These are phyloP conservation scores for Talaromyces amestolkiae DNA, from an alignment of 2,329 filamentous ascomycete species.

Conservation along the genomic window DNA sequence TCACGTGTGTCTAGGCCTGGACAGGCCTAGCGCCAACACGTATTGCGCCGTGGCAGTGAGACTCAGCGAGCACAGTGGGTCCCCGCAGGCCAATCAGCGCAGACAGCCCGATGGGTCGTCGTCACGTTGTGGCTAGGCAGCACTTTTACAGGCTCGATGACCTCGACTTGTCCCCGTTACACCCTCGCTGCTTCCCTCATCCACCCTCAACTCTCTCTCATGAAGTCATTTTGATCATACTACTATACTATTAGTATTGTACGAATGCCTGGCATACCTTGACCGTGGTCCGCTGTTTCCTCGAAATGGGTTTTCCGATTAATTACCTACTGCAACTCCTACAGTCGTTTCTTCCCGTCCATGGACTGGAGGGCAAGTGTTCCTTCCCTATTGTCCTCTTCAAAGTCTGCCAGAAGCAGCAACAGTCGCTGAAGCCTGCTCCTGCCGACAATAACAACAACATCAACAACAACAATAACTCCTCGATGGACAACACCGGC, in stretches of 20 bases:
- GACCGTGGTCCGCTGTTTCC: neutral
- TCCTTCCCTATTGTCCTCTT: slow-evolving; percentile 12
- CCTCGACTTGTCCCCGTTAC: neutral
- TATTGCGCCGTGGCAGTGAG: slow-evolving; percentile 14
- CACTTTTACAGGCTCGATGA: slow-evolving; percentile 17
- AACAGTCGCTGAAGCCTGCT: neutral
- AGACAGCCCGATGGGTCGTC: neutral
- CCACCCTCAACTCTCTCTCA: neutral
- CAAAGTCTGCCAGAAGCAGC: slow-evolving; percentile 12
- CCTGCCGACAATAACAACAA: neutral
- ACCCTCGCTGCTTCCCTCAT: neutral
- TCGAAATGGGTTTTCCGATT: slow-evolving; percentile 15
- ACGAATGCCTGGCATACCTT: neutral
- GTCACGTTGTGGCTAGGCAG: slow-evolving; percentile 18
- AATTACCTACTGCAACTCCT: slow-evolving; percentile 12
- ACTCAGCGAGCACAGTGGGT: too few relatives aligned
- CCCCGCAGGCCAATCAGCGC: neutral
- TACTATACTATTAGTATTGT: neutral
- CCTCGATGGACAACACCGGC: slow-evolving; percentile 51
- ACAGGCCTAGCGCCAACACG: neutral
- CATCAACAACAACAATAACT: slow-evolving; percentile 47
- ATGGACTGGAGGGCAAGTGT: slow-evolving; percentile 15
- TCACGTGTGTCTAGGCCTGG: slow-evolving; percentile 1
- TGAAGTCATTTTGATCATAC: slow-evolving; percentile 2
- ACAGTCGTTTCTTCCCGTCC: slow-evolving; percentile 7